A percentile compares a stretch with the other conserved stretches of the same genome.
Evolutionary conservation across 2,329 filamentous ascomycete species (phyloP).

Genomic region (Epichloe typhina): DNA sequence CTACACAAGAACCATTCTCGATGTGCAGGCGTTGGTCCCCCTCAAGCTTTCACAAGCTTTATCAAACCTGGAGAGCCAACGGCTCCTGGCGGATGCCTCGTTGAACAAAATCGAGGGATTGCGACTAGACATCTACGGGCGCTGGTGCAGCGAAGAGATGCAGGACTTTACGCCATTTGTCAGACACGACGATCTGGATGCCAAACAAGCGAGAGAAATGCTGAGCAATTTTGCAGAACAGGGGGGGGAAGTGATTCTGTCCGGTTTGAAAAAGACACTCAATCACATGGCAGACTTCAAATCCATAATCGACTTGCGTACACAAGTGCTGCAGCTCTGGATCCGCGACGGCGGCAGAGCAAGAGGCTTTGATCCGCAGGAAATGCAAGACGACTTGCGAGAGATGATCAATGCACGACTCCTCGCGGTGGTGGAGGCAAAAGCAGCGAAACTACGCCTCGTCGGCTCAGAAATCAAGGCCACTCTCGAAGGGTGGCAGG

Average conservation of each 20-base stretch:
- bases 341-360: constrained; percentile 53
- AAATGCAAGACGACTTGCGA: constrained; percentile 56
- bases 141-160: constrained; percentile 74
- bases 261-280: constrained; percentile 49
- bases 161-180: constrained; percentile 79
- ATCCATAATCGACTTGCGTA: constrained; percentile 55
- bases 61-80: constrained; percentile 51
- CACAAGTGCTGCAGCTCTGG: constrained; percentile 60
- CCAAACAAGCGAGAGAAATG: constrained; percentile 44
- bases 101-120: constrained; percentile 56
- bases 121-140: constrained; percentile 62
- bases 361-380: constrained; percentile 52
- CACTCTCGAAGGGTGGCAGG: constrained; percentile 47
- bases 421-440: constrained; percentile 45
- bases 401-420: constrained; percentile 56
- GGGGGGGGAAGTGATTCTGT: constrained; percentile 45
- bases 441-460: constrained; percentile 49
- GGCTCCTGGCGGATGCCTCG: constrained; percentile 58
- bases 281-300: constrained; percentile 51
- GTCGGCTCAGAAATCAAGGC: constrained; percentile 52
- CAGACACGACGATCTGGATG: constrained; percentile 62
- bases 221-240: constrained; percentile 50
- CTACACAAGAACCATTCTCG: constrained; percentile 63
- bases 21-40: constrained; percentile 66
- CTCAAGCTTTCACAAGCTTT: constrained; percentile 58